These are phyloP conservation scores for Tuber indicum DNA, from an alignment of 495 filamentous ascomycete species.

Conservation along the genomic window DNA sequence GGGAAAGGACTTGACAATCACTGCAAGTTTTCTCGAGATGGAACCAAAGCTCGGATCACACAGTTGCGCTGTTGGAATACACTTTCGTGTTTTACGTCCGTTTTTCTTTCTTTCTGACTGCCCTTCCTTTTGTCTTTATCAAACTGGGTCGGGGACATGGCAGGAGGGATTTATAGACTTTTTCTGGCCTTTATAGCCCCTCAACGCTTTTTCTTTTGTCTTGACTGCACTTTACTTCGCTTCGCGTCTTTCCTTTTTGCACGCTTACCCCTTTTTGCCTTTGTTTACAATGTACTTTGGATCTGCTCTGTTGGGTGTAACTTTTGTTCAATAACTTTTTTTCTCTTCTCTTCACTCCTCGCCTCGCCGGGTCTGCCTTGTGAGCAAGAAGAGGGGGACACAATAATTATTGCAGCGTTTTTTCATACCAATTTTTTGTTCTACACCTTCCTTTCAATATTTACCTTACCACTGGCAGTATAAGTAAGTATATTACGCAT, in stretches of 20 bases:
- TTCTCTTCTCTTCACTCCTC: background rate
- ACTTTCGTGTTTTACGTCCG: slow-evolving; percentile 19
- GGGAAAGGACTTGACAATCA: slow-evolving; percentile 42
- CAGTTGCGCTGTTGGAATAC: slow-evolving; percentile 36
- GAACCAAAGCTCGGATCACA: slow-evolving; percentile 29
- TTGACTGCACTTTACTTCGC: background rate
- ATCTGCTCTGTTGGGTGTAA: background rate
- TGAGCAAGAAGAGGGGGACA: background rate
- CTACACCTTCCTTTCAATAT: background rate
- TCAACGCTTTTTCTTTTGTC: slow-evolving; percentile 3
- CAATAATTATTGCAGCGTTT: background rate
- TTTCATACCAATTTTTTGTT: background rate
- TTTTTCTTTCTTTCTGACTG: slow-evolving; percentile 6
- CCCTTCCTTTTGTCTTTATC: slow-evolving; percentile 2
- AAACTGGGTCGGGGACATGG: background rate
- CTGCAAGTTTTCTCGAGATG: slow-evolving; percentile 42
- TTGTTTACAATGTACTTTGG: background rate
- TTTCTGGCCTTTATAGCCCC: slow-evolving; percentile 12
- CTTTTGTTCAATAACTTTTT: background rate
- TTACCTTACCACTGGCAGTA: background rate
- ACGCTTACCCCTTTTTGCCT: background rate
- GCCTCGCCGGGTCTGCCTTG: background rate
- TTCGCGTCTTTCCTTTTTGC: background rate
- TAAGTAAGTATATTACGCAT: background rate
- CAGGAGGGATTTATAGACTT: slow-evolving; percentile 9